These are phyloP conservation scores for Ballota nigra DNA, from an alignment of 257 asterid species.

Conservation along the genomic window DNA sequence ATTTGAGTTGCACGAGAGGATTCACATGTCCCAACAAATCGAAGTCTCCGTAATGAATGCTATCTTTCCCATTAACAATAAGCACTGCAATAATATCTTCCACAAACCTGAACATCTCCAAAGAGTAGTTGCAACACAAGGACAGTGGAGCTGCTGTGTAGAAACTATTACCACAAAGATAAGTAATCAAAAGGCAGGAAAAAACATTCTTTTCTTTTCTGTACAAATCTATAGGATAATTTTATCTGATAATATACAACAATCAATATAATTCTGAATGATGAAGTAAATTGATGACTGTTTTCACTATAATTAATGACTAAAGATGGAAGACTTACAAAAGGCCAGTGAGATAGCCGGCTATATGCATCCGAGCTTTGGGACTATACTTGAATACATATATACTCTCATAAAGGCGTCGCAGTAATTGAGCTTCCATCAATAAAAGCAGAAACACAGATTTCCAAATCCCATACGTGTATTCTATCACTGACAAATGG, in stretches of 20 bases:
- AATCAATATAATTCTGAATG: neutral
- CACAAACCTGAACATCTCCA: conserved; percentile 53
- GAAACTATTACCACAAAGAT: conserved; percentile 52
- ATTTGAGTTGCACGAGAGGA: conserved; percentile 64
- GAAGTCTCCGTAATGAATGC: conserved; percentile 41
- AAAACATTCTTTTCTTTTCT: neutral
- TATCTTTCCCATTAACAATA: conserved; percentile 63
- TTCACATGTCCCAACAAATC: conserved; percentile 46
- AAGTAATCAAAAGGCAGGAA: conserved; percentile 15
- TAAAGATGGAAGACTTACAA: conserved; percentile 49
- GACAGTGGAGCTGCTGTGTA: conserved; percentile 88
- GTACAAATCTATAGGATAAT: neutral
- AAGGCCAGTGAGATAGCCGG: conserved; percentile 67
- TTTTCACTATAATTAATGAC: neutral
- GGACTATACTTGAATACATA: conserved; percentile 81
- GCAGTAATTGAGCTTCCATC: conserved; percentile 77
- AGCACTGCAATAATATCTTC: conserved; percentile 45
- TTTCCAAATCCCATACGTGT: conserved; percentile 46
- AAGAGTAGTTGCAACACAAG: conserved; percentile 57
- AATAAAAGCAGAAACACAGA: conserved; percentile 76
- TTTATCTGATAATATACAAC: neutral
- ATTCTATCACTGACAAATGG: conserved; percentile 31
- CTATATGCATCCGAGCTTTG: conserved; percentile 79
- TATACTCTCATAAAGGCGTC: conserved; percentile 81
- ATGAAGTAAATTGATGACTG: neutral